Evolutionary conservation across 306 rosid species (phyloP), one percentile per base, ranked within the genome.

Genomic region (Carpinus fangiana): DNA sequence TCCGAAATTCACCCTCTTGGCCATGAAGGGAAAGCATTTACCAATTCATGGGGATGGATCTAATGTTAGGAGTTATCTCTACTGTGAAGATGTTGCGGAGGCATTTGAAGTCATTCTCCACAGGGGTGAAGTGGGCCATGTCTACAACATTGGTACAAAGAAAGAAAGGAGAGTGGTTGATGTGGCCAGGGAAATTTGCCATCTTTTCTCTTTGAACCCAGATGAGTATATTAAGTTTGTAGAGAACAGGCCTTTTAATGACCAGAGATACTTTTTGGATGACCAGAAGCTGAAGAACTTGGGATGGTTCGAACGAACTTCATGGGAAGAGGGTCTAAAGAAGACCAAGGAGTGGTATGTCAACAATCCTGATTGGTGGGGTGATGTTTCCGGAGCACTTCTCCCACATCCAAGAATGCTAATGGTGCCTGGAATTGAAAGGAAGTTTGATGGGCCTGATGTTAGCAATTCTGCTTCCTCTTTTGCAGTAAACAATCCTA

Each of bases 41-140:
- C 90, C 93, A 0, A 89, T 89, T 79, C 93, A 89, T 31, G 93
- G 93, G 0, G 88, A 89, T 72, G 93, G 93, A 18, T 89, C 93
- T 34, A 85, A 89, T 75, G 90, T 89, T 14, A 87, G 90, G 81
- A 89, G 90, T 65, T 89, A 87, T 75, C 83, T 89, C 48, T 89
- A 81, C 7, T 83, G 89, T 65, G 93, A 89, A 47, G 93, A 89
- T 38, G 93, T 87, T 21, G 93, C 89, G 0, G 90, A 87, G 88
- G 93, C 93, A 16, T 89, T 89, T 79, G 90, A 89, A 70, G 83
- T 83, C 68, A 73, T 89, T 72, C 90, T 89, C 21, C 90, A 89
- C 8, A 83, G 34, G 78, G 90, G 90, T 71, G 93, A 87, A 78
- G 85, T 89, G 6, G 90, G 89, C 20, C 93, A 89, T 75, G 93